A percentile compares a stretch with the other conserved stretches of the same genome.
Evolutionary conservation across 2,329 filamentous ascomycete species (phyloP).

Genomic region (Madurella mycetomatis): DNA sequence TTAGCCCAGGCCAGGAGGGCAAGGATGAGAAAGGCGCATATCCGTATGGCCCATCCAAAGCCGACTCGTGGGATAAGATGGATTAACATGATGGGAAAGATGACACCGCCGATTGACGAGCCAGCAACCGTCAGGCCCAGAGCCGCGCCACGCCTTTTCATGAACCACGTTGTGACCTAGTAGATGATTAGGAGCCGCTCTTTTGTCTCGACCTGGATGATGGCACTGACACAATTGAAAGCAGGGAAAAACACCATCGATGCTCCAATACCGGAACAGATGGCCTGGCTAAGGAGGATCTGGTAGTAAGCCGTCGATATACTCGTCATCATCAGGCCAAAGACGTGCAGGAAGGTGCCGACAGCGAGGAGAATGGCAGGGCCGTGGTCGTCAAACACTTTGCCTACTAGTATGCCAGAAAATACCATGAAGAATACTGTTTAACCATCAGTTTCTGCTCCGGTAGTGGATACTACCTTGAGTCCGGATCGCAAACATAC

Average conservation of each 20-base stretch:
- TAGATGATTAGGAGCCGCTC: not conserved
- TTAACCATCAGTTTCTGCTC: too few relatives aligned
- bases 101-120: conserved; percentile 14
- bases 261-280: conserved; percentile 22
- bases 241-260: not conserved
- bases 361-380: conserved; percentile 46
- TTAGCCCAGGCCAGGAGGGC: not conserved
- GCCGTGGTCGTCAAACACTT: conserved; percentile 55
- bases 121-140: conserved; percentile 14
- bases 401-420: conserved; percentile 37
- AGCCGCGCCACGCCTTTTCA: conserved; percentile 5
- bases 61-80: conserved; percentile 13
- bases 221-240: not conserved
- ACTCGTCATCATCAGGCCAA: conserved; percentile 56
- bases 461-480: too few relatives aligned
- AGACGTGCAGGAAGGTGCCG: conserved; percentile 49
- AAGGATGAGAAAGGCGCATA: conserved; percentile 14
- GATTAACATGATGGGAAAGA: conserved; percentile 16
- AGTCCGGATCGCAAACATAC: not conserved
- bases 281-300: conserved; percentile 27
- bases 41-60: conserved; percentile 19
- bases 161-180: conserved; percentile 11
- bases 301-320: conserved; percentile 35
- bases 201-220: not conserved
- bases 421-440: conserved; percentile 30